Conservation (phyloP, 2,329 filamentous ascomycete genomes). For the Teratosphaeria nubilosa region DNA sequence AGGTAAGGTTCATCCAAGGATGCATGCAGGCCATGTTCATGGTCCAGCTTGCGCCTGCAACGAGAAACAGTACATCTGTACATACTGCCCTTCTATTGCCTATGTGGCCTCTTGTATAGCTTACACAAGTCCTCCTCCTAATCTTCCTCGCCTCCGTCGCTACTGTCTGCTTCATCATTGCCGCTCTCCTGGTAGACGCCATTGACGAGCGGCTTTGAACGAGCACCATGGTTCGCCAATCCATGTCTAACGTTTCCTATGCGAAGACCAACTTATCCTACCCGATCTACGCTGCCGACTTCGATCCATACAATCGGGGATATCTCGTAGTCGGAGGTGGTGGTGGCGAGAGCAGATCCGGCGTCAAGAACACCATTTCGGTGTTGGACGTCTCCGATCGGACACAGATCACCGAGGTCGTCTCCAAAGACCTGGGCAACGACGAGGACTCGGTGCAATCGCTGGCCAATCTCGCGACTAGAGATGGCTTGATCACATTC, state of each 20-base stretch:
- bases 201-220: neutral
- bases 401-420: slow-evolving; percentile 51
- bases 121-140: neutral
- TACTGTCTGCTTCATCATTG: neutral
- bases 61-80: neutral
- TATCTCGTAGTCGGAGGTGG: slow-evolving; percentile 77
- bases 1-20: no score
- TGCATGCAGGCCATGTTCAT: no score
- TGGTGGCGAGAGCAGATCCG: slow-evolving; percentile 70
- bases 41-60: neutral
- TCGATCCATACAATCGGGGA: slow-evolving; percentile 68
- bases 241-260: slow-evolving; percentile 24
- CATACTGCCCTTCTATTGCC: neutral
- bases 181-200: neutral
- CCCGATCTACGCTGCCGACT: slow-evolving; percentile 79
- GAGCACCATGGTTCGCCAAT: neutral
- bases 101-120: neutral
- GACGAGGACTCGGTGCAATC: slow-evolving; percentile 86
- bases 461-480: slow-evolving; percentile 56
- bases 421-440: slow-evolving; percentile 67
- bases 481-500: slow-evolving; percentile 46
- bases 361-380: slow-evolving; percentile 77
- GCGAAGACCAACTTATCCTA: slow-evolving; percentile 64
- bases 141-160: neutral
- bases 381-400: slow-evolving; percentile 62